Evolutionary conservation across 2,329 filamentous ascomycete species (phyloP), one percentile per base, ranked within the genome.

Genomic region (Colletotrichum siamense): DNA sequence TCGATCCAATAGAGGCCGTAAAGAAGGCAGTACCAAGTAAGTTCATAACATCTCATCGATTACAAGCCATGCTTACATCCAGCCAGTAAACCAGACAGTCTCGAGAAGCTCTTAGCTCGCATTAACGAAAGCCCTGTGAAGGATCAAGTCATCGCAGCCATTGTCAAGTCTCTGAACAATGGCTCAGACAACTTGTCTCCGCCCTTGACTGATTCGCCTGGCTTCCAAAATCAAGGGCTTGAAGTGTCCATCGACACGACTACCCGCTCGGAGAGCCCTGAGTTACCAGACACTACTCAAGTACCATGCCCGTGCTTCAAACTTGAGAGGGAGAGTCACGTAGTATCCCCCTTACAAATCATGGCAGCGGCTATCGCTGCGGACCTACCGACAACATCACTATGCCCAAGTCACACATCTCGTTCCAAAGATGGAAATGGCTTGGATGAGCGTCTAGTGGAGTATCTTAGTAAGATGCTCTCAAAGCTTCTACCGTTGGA

Each of bases 71-170:
- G 52, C 66, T 69, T 7, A 69, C 5, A 39, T 22, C 5, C 8
- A 13, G 24, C 16, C 22, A 70, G 36, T 32, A 80, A 78, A 52
- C 78, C 79, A 32, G 79, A 78, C 68, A 81, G 79, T 13, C 78
- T 81, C 9, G 80, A 81, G 63, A 81, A 81, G 63, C 79, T 82
- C 32, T 76, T 82, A 7, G 77, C 78, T 16, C 79, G 79, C 5
- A 79, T 80, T 57, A 80, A 79, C 65, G 79, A 82, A 34, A 80
- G 79, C 5, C 71, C 78, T 18, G 74, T 80, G 28, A 75, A 79
- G 13, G 79, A 80, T 57, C 78, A 81, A 15, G 69, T 71, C 9
- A 36, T 71, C 13, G 26, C 26, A 18, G 36, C 36, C 28, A 65
- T 71, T 4, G n/a, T 71, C 16, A 36, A 30, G 10, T 71, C 69